Evolutionary conservation across 192 early-diverging fungal genomes (phyloP), one percentile per base, ranked within the genome.

Genomic region (Funneliformis mosseae): DNA sequence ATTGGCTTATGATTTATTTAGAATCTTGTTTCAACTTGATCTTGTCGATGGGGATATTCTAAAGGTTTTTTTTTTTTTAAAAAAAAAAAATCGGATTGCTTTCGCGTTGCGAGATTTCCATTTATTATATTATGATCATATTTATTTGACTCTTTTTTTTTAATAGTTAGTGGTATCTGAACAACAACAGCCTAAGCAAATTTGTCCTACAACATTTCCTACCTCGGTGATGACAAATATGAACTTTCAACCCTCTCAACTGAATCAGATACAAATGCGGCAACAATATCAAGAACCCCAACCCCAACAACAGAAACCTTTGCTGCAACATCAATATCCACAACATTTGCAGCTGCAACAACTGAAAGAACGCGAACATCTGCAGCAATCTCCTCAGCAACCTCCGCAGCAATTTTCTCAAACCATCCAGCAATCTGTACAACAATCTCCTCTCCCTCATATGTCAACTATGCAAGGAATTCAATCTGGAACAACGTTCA

Each of bases 1-100:
- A 77, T 82, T 95, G 0, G 83, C 94, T 7, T 97, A 95, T 84
- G 94, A 93, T 7, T 79, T 96, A 25, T 95, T 97, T 78, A 95
- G 95, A 83, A 90, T 92, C 8, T 87, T 97, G 81, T 73, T 94
- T 16, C 88, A 91, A 78, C 92, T 95, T 89, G 93, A 93, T 76
- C 82, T 95, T 23, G 92, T 96, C 23, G 95, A 96, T 82, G 87
- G 87, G 5, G 85, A 83, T 14, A 85, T 88, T 38, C 81, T 93
- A 72, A 84, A 91, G 80, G 91, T 89, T 84, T n/a, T n/a, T n/a
- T n/a, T n/a, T n/a, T n/a, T n/a, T n/a, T n/a, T n/a, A n/a, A 80
- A 63, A 71, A 10, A 48, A 5, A 18, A 61, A 5, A 39, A 74
- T 18, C 33, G 33, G 0, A 33, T 33, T 33, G 0, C 33, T 55